Base-by-base conservation (phyloP, 192 early-diverging fungal genomes). In the Linnemannia exigua region DNA sequence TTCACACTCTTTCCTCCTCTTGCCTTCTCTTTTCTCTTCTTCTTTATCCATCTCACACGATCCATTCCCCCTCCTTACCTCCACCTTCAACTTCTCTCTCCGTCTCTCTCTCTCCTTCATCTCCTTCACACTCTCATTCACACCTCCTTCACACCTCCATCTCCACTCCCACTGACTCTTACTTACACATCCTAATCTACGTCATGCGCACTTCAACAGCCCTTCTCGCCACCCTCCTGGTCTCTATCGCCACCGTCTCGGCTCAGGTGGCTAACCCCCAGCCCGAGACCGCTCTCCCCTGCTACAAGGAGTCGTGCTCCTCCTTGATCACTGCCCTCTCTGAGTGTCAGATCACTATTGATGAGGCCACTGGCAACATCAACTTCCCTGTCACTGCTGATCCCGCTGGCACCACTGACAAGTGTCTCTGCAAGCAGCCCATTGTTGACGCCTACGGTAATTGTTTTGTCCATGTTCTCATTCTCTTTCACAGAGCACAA, bases 401-500 rank as follows among this genome's bases (percentile, higher is more conserved):
- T 50, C 58, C 78, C 69, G 46, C 50, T 9, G 44, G 47, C 37
- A 63, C 74, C 31, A 86, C 84, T 14, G 84, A 86, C 84, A 86
- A 86, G 58, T 86, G 84, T 48, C 74, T 86, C 70, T 86, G 84
- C 84, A 86, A 75, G 74, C 84, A 86, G 75, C 15, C 78, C 36
- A 69, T 86, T 22, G 75, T 86, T 61, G 41, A 86, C 52, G 75
- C 78, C 28, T 86, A 76, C 41, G 78, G 84, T 86, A 86, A 80
- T 50, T 5, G 5, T 28, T 47, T 52, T 67, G 16, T n/a, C n/a
- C 20, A 51, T 50, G 22, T 36, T 36, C 35, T 7, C 41, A 5
- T 11, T 36, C 14, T 14, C 2, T 2, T 25, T n/a, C 11, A 31
- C 44, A 72, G 15, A 31, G 7, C 6, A 31, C 6, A 31, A 44